Evolutionary conservation across 352 stramenopile species (phyloP), one percentile per base, ranked within the genome.

Genomic region (Globisporangium alternatum): DNA sequence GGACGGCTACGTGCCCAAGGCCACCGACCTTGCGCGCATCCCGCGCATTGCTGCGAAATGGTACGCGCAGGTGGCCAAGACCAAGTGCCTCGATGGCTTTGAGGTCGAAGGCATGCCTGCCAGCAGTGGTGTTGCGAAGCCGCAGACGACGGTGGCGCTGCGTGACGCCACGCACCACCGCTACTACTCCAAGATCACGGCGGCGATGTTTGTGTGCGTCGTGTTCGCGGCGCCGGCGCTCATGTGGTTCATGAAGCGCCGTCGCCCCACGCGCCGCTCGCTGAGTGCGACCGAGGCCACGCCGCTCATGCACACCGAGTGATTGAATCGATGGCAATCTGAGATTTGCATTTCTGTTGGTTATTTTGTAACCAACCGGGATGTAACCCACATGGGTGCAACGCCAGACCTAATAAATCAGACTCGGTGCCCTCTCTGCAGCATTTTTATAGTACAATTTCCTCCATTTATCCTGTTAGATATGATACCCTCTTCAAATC

Each of bases 21-120:
- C 69, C 1, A 56, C 62, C 6, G 68, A 83, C 9, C 67, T 89
- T 3, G 13, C 43, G 8, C 79, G 71, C 13, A 77, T 83, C 37
- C 70, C 77, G 10, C 70, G 72, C 0, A 62, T 65, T 33, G 82
- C 80, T 8, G 78, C 83, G 5, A 81, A 71, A 19, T 92, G 83
- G 83, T 90, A 88, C 64, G 60, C 65, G 31, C 56, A 76, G 21
- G 49, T 91, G 17, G 69, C 80, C 6, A 79, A 76, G 35, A 85
- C 79, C 45, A 86, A 81, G 59, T 93, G 85, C 63, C 68, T 93
- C 33, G 69, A 84, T 31, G 61, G 52, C 21, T 56, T 55, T 21
- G 52, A 56, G 31, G 10, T 59, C 15, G 56, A 52, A 9, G 49
- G 49, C 17, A 10, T 53, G 39, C 49, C 47, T 56, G 44, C 33